phyloP scores from a whole-genome alignment of 345 rosid genomes.

The Populus tremula region DNA sequence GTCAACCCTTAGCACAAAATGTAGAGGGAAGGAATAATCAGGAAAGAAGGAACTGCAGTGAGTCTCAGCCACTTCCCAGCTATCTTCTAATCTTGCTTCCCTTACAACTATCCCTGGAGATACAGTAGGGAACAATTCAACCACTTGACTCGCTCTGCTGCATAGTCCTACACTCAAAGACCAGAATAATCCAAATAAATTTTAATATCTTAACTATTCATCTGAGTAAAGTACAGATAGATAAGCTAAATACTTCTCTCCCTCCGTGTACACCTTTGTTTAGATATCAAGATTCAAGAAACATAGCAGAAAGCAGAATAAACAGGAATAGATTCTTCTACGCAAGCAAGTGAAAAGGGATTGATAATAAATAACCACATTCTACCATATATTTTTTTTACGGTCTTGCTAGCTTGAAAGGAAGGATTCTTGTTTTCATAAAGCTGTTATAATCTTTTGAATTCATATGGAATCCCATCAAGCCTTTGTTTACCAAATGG shows the following conservation, averaged over 20 bases:
- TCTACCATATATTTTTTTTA: not conserved
- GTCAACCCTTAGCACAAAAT: conserved; percentile 70
- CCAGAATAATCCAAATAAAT: conserved; percentile 3
- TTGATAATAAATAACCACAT: not conserved
- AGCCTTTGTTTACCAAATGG: not conserved
- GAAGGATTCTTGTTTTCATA: not conserved
- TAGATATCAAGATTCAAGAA: no score
- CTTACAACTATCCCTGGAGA: conserved; percentile 83
- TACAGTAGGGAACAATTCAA: conserved; percentile 57
- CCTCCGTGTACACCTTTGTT: no score
- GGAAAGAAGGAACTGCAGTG: conserved; percentile 94
- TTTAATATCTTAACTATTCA: not conserved
- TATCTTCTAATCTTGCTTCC: conserved; percentile 89
- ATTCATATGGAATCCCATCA: not conserved
- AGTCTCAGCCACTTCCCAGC: conserved; percentile 98
- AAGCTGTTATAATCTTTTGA: not conserved
- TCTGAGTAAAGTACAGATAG: no score
- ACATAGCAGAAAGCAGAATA: no score
- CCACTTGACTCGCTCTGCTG: conserved; percentile 79
- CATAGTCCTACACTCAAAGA: conserved; percentile 47
- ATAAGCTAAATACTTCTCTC: no score
- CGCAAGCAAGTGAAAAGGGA: not conserved
- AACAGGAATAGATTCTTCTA: not conserved
- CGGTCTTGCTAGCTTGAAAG: not conserved
- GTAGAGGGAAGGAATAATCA: conserved; percentile 75